Evolutionary conservation across 176 grass and related monocot genomes (phyloP).

Genomic region (Aechmea fasciata): DNA sequence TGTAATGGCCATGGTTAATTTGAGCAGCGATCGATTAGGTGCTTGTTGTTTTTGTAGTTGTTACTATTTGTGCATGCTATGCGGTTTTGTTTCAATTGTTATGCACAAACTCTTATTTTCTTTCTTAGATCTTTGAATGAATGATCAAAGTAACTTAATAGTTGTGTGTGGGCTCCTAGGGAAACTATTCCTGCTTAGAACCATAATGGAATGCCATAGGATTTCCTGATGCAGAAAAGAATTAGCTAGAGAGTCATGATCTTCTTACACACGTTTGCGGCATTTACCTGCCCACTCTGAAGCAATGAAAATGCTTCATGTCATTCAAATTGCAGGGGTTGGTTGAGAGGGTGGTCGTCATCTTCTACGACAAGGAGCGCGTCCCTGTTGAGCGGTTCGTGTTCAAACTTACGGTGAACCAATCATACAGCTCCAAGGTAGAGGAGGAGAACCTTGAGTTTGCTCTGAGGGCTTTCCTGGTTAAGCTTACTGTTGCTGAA

Average conservation of each 20-base stretch:
- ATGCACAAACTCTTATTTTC: not conserved
- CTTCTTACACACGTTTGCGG: too few species aligned
- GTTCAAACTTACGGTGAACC: slow-evolving; percentile 64
- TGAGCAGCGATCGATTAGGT: not conserved
- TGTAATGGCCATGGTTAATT: not conserved
- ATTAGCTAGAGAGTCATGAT: too few species aligned
- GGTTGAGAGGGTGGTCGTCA: slow-evolving; percentile 61
- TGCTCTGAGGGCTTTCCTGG: slow-evolving; percentile 79
- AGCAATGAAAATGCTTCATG: not conserved
- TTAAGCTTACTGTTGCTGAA: slow-evolving; percentile 64
- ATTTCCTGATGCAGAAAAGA: too few species aligned
- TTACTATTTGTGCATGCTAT: not conserved
- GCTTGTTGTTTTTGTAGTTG: not conserved
- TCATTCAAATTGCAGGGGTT: slow-evolving; percentile 38
- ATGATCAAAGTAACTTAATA: too few species aligned
- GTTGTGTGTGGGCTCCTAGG: too few species aligned
- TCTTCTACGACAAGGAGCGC: slow-evolving; percentile 68
- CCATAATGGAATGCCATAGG: too few species aligned
- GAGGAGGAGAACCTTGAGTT: slow-evolving; percentile 64
- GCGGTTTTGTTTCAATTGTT: not conserved
- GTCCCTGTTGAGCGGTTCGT: slow-evolving; percentile 80
- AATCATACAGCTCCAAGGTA: slow-evolving; percentile 51
- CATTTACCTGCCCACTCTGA: not conserved
- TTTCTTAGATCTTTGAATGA: not conserved
- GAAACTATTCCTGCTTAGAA: too few species aligned